Percentiles rank a stretch among this genome's conserved stretches.
Conservation (phyloP, 257 asterid genomes). For the Plectranthus barbatus region DNA sequence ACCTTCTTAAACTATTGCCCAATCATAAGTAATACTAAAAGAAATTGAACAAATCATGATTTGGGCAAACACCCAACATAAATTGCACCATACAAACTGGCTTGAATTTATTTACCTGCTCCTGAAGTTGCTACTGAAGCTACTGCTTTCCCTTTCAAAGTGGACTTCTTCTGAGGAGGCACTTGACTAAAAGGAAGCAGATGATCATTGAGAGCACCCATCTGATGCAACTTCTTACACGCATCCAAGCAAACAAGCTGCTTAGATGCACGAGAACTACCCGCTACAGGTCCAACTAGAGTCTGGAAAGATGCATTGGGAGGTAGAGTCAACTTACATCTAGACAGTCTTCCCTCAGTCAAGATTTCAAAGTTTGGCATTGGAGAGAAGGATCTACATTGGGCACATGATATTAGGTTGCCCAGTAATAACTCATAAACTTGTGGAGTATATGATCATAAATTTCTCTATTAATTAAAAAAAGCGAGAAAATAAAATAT, state of each 20-base stretch:
- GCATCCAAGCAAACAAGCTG: slow-evolving; percentile 86
- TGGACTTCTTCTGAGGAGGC: slow-evolving; percentile 28
- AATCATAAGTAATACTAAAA: not conserved
- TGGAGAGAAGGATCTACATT: slow-evolving; percentile 39
- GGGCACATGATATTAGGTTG: not conserved
- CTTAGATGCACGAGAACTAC: slow-evolving; percentile 37
- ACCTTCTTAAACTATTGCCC: not conserved
- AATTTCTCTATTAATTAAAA: not conserved
- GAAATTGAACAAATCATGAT: not conserved
- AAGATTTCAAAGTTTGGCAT: slow-evolving; percentile 49
- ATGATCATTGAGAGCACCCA: slow-evolving; percentile 58
- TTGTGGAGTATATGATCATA: not conserved
- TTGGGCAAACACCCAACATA: not conserved
- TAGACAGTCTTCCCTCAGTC: slow-evolving; percentile 37
- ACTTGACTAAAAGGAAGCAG: slow-evolving; percentile 42
- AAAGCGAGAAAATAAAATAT: slow-evolving; percentile 4
- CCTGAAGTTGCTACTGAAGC: slow-evolving; percentile 24
- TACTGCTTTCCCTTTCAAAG: slow-evolving; percentile 18
- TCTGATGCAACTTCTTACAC: slow-evolving; percentile 67
- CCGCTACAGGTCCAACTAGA: slow-evolving; percentile 46
- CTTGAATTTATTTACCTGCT: slow-evolving; percentile 33
- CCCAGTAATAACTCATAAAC: not conserved
- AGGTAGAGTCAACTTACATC: slow-evolving; percentile 65
- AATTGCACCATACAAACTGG: not conserved
- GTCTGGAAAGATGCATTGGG: slow-evolving; percentile 66